phyloP scores from a whole-genome alignment of 192 early-diverging fungal species.

The Rhizophagus prolifer region DNA sequence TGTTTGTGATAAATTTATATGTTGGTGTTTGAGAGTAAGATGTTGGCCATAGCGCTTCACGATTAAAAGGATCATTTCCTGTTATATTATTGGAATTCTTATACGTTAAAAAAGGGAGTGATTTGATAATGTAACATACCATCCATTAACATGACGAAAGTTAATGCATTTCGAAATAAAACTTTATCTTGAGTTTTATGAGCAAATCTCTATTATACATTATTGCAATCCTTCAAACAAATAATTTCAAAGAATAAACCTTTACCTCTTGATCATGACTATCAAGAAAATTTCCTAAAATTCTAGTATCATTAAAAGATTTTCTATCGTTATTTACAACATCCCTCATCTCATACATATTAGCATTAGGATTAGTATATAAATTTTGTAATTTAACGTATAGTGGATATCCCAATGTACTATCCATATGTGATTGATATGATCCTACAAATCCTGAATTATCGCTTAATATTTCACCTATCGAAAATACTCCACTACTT shows the following conservation, averaged over 20 bases:
- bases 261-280: conserved; percentile 26
- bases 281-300: conserved; percentile 34
- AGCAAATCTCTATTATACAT: conserved; percentile 17
- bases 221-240: too few relatives aligned
- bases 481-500: conserved; percentile 38
- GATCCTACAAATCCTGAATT: conserved; percentile 17
- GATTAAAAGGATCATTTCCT: conserved; percentile 33
- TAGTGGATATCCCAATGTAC: conserved; percentile 33
- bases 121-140: neutral
- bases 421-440: conserved; percentile 29
- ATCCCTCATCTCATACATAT: conserved; percentile 15
- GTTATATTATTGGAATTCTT: conserved; percentile 32
- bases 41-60: conserved; percentile 34
- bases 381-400: conserved; percentile 16
- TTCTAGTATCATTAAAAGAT: conserved; percentile 12
- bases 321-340: conserved; percentile 2
- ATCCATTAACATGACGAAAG: conserved; percentile 25
- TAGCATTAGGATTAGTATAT: conserved; percentile 12
- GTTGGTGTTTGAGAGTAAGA: conserved; percentile 18
- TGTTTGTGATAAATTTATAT: conserved; percentile 26
- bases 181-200: conserved; percentile 20
- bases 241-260: too few relatives aligned
- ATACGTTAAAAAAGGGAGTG: neutral
- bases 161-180: conserved; percentile 31
- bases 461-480: conserved; percentile 34